A percentile compares a stretch with the other conserved stretches of the same genome.
Evolutionary conservation across 192 early-diverging fungal genomes (phyloP).

Genomic region (Globomyces pollinis-pini): DNA sequence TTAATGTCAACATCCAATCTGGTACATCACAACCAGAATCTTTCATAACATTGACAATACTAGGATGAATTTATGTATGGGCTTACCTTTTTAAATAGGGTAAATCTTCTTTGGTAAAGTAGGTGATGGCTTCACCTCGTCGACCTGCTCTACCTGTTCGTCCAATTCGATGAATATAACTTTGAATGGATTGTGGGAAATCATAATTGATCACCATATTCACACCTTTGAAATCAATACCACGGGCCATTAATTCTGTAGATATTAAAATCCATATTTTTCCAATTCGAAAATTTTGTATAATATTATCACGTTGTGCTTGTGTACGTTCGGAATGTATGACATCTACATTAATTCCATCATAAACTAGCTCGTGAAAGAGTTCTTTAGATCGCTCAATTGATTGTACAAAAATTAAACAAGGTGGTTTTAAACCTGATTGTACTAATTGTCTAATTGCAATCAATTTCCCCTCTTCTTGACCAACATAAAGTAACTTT

Average conservation of each 20-base stretch:
- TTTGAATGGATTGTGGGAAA: slow-evolving; percentile 84
- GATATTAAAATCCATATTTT: slow-evolving; percentile 93
- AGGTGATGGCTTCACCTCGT: slow-evolving; percentile 82
- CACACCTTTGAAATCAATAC: slow-evolving; percentile 98
- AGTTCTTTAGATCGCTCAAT: slow-evolving; percentile 96
- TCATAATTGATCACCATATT: slow-evolving; percentile 98
- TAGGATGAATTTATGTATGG: slow-evolving; percentile 13
- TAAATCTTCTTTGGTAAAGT: slow-evolving; percentile 87
- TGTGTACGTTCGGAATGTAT: slow-evolving; percentile 94
- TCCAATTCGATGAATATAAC: slow-evolving; percentile 96
- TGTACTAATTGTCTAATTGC: slow-evolving; percentile 84
- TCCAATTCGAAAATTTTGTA: slow-evolving; percentile 81
- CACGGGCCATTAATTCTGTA: slow-evolving; percentile 95
- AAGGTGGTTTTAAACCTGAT: slow-evolving; percentile 77
- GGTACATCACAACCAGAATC: slow-evolving; percentile 92
- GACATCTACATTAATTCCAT: slow-evolving; percentile 98
- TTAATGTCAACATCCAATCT: slow-evolving; percentile 94
- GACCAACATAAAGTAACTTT: slow-evolving; percentile 80
- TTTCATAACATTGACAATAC: slow-evolving; percentile 94
- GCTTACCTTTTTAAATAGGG: slow-evolving; percentile 75
- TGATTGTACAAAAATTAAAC: slow-evolving; percentile 93
- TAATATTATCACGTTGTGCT: slow-evolving; percentile 80
- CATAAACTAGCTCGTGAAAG: slow-evolving; percentile 91
- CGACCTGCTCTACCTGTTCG: slow-evolving; percentile 97
- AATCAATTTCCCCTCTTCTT: slow-evolving; percentile 89